Conservation (phyloP, 305 asterid genomes). For the Ilex paraguariensis region DNA sequence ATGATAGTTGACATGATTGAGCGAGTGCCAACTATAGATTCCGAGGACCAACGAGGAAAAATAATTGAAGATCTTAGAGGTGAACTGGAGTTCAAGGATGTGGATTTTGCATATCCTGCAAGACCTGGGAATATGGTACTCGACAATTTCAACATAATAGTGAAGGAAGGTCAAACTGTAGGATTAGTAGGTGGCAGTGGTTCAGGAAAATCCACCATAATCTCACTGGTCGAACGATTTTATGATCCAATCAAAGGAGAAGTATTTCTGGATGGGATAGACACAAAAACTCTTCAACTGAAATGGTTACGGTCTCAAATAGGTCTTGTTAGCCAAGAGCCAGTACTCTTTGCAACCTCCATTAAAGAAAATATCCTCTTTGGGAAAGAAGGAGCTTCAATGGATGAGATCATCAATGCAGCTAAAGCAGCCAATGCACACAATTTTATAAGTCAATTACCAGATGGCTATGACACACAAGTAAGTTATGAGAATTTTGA, state of each 20-base stretch:
- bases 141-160: constrained; percentile 33
- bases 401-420: constrained; percentile 37
- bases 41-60: constrained; percentile 34
- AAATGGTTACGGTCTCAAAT: constrained; percentile 61
- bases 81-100: constrained; percentile 54
- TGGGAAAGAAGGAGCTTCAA: constrained; percentile 53
- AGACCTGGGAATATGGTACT: constrained; percentile 46
- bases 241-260: constrained; percentile 63
- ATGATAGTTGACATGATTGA: constrained; percentile 48
- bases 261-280: constrained; percentile 50
- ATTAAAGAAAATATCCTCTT: constrained; percentile 51
- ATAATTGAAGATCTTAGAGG: constrained; percentile 36
- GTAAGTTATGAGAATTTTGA: constrained; percentile 21
- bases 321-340: constrained; percentile 69
- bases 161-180: constrained; percentile 46
- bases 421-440: constrained; percentile 69
- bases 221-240: constrained; percentile 57
- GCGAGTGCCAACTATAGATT: constrained; percentile 42
- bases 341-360: constrained; percentile 58
- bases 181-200: constrained; percentile 76
- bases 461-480: constrained; percentile 56
- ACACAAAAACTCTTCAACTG: constrained; percentile 39
- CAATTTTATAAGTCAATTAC: constrained; percentile 41
- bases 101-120: constrained; percentile 58
- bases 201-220: constrained; percentile 67